Base-by-base conservation (phyloP, 2,329 filamentous ascomycete species). In the Sporothrix dimorphospora region DNA sequence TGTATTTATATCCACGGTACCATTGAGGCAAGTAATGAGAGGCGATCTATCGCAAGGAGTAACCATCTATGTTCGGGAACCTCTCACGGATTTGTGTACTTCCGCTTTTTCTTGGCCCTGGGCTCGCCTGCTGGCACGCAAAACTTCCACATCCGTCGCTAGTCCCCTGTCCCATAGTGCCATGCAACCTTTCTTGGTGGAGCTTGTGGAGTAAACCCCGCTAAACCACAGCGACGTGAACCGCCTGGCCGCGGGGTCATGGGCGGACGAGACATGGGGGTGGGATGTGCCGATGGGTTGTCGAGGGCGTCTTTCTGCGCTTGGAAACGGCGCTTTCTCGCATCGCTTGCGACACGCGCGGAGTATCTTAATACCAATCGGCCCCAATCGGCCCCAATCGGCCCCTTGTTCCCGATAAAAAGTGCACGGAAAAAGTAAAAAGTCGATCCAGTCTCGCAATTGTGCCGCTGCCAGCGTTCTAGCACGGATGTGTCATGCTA, bases 401-500 rank as follows among this genome's bases (percentile, higher is more conserved):
- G 63, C 24, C 16, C 45, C 27, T 51, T 51, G 42, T 53, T 67
- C 45, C 65, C 65, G 65, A 67, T n/a, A 4, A 34, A 4, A 3
- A 30, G 11, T 5, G 9, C 19, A 42, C 57, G 21, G 9, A 24
- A 38, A 61, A 42, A 5, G 34, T 21, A 16, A 24, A 21, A n/a
- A 14, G 19, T 42, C 34, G 57, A 24, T 2, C 53, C 11, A 51
- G 9, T 21, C 47, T n/a, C 24, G 21, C 49, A 53, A 53, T 5
- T 21, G 8, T 27, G 49, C 49, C 19, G 55, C 55, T 16, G 30
- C 19, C 16, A 49, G 47, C 30, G 30, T 59, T 65, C 47, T 65
- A 65, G 42, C 30, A 61, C 63, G 27, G 45, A 72, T 70, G 71
- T 72, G 67, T 70, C 65, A 72, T 66, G 65, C 40, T 34, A 69